Conservation (phyloP, 2,329 filamentous ascomycete genomes). For the Ophiostoma populinum region DNA sequence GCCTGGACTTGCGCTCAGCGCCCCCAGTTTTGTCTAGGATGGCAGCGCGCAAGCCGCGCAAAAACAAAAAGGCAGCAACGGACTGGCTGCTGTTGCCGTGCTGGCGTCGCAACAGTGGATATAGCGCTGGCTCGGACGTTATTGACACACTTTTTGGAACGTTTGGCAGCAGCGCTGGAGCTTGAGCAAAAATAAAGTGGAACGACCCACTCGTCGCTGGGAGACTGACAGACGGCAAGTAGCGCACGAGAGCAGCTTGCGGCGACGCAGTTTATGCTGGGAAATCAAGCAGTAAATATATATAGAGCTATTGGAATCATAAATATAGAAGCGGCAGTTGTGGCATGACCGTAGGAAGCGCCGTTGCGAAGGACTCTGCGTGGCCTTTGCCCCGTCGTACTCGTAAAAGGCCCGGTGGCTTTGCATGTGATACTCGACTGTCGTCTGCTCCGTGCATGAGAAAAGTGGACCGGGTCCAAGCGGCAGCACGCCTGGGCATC, state of each 20-base stretch:
- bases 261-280: too few species aligned
- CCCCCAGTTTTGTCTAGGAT: too few species aligned
- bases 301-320: not conserved
- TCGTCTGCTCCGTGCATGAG: not conserved
- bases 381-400: not conserved
- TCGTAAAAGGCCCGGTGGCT: not conserved
- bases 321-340: not conserved
- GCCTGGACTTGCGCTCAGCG: too few species aligned
- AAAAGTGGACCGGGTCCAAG: too few species aligned
- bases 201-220: not conserved
- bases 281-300: too few species aligned
- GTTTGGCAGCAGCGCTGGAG: not conserved
- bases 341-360: too few species aligned
- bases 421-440: slow-evolving; percentile 1
- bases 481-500: too few species aligned
- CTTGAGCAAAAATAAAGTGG: not conserved
- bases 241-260: too few species aligned
- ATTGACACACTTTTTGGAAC: too few species aligned
- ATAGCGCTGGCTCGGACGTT: not conserved
- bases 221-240: too few species aligned
- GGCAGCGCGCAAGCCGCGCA: not conserved
- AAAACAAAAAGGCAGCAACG: not conserved
- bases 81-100: slow-evolving; percentile 1
- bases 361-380: too few species aligned
- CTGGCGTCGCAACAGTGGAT: not conserved